Base-by-base conservation (phyloP, 495 filamentous ascomycete genomes). In the Neurospora sp. region DNA sequence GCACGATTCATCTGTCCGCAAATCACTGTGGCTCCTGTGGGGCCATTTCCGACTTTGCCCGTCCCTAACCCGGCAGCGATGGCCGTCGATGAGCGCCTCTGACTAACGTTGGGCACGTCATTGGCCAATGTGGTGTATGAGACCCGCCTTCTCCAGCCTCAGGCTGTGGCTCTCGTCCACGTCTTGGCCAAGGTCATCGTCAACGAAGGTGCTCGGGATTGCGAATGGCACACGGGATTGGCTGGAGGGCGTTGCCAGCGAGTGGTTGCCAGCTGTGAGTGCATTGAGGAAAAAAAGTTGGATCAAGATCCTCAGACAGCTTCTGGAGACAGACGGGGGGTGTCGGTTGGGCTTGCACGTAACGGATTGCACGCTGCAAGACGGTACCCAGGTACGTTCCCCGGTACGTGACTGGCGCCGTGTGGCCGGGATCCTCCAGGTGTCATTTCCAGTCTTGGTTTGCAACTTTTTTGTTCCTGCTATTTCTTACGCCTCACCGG, bases 21-120 rank as follows among this genome's bases (percentile, higher is more conserved):
- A 61, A 61, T 61, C 53, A 35, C 27, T 8, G 53, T 61, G 22
- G 27, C 53, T 61, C 12, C 27, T 61, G 27, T 61, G 53, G 53
- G 76, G 76, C 68, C 73, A 61, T 42, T 79, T 79, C 79, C 79
- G 79, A 78, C 38, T 76, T 75, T 72, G 72, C 74, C 78, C 79
- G 76, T 48, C 7, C 18, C 31, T 22, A 70, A 31, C 70, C 59
- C 39, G 53, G 22, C 12, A 61, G 53, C 53, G 12, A 61, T 61
- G 53, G 27, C 41, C 61, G 37, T 35, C 27, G 53, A 61, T 35
- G 27, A 35, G 44, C 71, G 37, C 42, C 74, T 69, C 75, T 81
- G 75, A 81, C 76, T 72, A 81, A 78, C 74, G 38, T 31, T 45
- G 9, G 14, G 3, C 14, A 4, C 4, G 1, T 78, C 69, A 79